A percentile compares a stretch with the other conserved stretches of the same genome.
Conservation (phyloP, 177 flowering plant species). For the Vitis hybrid region DNA sequence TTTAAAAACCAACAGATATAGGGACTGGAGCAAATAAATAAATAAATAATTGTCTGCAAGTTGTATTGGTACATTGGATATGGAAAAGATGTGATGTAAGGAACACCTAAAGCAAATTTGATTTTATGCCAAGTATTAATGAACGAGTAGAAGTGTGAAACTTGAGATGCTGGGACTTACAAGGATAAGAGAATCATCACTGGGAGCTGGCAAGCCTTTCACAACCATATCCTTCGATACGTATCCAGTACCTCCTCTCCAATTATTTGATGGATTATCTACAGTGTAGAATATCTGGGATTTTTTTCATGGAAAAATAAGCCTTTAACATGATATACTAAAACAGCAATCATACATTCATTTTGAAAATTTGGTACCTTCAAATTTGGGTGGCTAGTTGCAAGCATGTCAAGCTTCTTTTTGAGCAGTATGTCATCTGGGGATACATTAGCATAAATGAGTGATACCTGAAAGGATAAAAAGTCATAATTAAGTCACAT, state of each 20-base stretch:
- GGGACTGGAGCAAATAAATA: background rate
- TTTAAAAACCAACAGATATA: background rate
- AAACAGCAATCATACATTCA: constrained; percentile 5
- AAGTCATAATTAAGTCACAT: background rate
- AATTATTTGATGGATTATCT: constrained; percentile 80
- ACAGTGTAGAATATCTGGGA: constrained; percentile 87
- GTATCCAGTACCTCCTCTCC: constrained; percentile 90
- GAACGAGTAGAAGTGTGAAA: background rate
- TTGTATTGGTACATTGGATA: background rate
- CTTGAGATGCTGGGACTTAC: constrained; percentile 45
- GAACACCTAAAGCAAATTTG: background rate
- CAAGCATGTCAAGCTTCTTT: constrained; percentile 86
- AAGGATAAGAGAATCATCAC: constrained; percentile 78
- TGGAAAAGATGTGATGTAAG: background rate
- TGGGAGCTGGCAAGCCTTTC: constrained; percentile 90
- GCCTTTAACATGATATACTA: background rate
- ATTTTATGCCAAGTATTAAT: background rate
- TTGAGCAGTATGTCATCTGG: constrained; percentile 97
- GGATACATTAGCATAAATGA: constrained; percentile 88
- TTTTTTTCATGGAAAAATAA: background rate
- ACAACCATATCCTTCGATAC: constrained; percentile 76
- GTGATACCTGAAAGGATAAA: constrained; percentile 59
- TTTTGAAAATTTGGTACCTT: constrained; percentile 51
- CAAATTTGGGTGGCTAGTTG: constrained; percentile 82
- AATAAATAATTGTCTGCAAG: background rate